Base-by-base conservation (phyloP, 768 basidiomycete genomes). In the Porphyrellus cyaneotinctus region DNA sequence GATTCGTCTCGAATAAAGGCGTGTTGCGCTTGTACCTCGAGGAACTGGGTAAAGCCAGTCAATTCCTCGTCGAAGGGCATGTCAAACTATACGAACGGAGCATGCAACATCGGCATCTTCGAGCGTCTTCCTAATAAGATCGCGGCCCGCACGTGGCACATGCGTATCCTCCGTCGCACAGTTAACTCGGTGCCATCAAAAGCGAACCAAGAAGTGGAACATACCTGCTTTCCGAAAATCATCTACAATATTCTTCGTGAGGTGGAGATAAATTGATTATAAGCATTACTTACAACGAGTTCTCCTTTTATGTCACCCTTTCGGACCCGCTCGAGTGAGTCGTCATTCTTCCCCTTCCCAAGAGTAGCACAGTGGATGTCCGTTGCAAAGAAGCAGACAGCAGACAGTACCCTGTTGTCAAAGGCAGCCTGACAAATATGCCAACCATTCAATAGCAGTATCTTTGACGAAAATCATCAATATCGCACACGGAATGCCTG, bases 21-120 rank as follows among this genome's bases (percentile, higher is more conserved):
- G 59, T 97, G 95, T 63, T 98, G 95, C 0, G 95, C 95, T 68
- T 97, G 93, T 14, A 97, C 92, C 68, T 98, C 95, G 53, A 97
- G 72, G 68, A 95, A 94, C 89, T 94, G 64, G 13, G 49, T 32
- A 13, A 47, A 31, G 22, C 7, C 10, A 33, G 43, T 67, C 6
- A 56, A 52, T 47, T 23, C 44, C 20, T 43, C 46, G 48, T 47
- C 36, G 31, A 45, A 47, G 2, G n/a, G 22, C 15, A 38, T 8
- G 11, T 23, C n/a, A 42, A 38, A 32, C 37, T 33, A 20, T n/a
- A 74, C 83, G 60, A 57, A 94, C 92, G 52, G 89, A 85, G 52
- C 77, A 77, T 1, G 79, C 66, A 37, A 92, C 79, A 20, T 84
- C 78, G 11, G 86, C 85, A 60, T 95, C 90, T 54, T 97, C 93